Evolutionary conservation across 257 asterid species (phyloP).

Genomic region (Solanum chilense): DNA sequence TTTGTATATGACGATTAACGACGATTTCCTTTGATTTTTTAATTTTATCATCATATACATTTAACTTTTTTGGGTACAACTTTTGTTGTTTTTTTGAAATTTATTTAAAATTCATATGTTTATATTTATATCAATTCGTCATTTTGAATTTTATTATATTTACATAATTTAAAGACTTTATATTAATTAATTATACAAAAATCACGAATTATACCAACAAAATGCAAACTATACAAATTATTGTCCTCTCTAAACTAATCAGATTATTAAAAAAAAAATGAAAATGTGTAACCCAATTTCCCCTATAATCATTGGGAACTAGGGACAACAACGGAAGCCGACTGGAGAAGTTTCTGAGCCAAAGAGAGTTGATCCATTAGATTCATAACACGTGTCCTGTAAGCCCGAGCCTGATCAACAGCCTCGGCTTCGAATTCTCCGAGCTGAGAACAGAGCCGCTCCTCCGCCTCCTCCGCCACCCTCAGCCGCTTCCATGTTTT

Average conservation of each 20-base stretch:
- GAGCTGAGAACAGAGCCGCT: conserved; percentile 66
- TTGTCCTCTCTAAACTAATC: too few species aligned
- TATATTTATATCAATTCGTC: too few species aligned
- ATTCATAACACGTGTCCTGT: conserved; percentile 27
- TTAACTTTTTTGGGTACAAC: too few species aligned
- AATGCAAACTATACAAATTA: too few species aligned
- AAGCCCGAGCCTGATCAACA: conserved; percentile 47
- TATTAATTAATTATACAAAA: too few species aligned
- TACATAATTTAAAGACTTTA: too few species aligned
- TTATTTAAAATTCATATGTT: too few species aligned
- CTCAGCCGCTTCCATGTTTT: conserved; percentile 33
- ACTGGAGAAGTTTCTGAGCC: conserved; percentile 19
- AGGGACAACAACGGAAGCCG: conserved; percentile 12
- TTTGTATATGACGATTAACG: too few species aligned
- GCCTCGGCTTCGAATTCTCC: conserved; percentile 88
- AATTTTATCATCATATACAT: too few species aligned
- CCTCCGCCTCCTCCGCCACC: conserved; percentile 89
- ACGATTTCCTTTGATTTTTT: too few species aligned
- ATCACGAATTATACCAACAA: rapidly evolving
- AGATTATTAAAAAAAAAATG: background rate
- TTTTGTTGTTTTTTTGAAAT: too few species aligned
- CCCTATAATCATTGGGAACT: conserved; percentile 3
- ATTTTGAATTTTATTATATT: too few species aligned
- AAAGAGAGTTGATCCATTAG: conserved; percentile 42
- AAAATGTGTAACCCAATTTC: background rate